A percentile compares a stretch with the other conserved stretches of the same genome.
Conservation (phyloP, 176 grass and related monocot genomes). For the Chrysopogon serrulatus region DNA sequence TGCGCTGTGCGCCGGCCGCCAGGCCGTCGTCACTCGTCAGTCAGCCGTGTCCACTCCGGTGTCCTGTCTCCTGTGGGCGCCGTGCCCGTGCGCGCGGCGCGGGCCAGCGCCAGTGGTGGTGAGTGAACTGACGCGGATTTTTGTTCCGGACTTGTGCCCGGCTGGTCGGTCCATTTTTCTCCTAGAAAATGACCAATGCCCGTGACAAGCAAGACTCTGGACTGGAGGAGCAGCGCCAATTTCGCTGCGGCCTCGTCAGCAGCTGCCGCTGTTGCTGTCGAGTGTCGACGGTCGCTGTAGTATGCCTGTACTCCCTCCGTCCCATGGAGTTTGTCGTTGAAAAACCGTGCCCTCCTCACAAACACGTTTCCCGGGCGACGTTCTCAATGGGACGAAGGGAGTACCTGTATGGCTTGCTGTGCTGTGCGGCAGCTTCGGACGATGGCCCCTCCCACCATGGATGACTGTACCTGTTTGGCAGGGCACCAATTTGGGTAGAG, state of each 20-base stretch:
- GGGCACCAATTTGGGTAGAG: no score
- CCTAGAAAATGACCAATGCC: not conserved
- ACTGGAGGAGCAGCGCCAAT: not conserved
- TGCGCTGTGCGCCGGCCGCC: not conserved
- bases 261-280: not conserved
- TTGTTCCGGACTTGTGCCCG: not conserved
- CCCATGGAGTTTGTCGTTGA: no score
- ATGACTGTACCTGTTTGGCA: no score
- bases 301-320: no score
- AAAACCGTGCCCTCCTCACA: no score
- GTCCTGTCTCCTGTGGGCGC: no score
- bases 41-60: not conserved
- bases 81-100: not conserved
- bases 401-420: not conserved
- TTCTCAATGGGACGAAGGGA: no score
- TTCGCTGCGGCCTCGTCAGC: not conserved
- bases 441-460: no score
- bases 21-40: no score
- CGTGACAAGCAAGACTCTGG: not conserved
- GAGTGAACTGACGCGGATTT: not conserved
- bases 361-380: no score
- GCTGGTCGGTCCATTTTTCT: not conserved
- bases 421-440: not conserved
- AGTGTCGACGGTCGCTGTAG: not conserved
- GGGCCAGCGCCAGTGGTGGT: not conserved